A percentile compares a stretch with the other conserved stretches of the same genome.
phyloP scores from a whole-genome alignment of 2,329 filamentous ascomycete species.

The Thielaviopsis musarum region DNA sequence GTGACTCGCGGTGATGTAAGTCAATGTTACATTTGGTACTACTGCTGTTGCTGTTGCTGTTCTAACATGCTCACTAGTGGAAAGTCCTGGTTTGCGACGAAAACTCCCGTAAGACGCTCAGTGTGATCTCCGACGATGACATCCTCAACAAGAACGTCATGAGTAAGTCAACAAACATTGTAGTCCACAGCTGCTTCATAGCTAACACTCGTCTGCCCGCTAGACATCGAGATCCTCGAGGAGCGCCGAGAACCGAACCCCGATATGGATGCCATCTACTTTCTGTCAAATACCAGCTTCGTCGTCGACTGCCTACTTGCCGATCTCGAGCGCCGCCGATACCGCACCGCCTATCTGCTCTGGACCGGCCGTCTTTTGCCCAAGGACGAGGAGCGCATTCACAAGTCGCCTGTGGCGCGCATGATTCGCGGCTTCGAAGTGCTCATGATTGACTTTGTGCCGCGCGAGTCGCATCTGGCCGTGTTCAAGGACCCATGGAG shows the following conservation, averaged over 20 bases:
- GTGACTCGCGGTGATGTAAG: slow-evolving; percentile 70
- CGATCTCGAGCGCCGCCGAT: slow-evolving; percentile 73
- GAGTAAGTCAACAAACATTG: slow-evolving; percentile 39
- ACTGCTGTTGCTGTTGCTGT: neutral
- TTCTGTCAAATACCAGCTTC: slow-evolving; percentile 70
- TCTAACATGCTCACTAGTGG: slow-evolving; percentile 45
- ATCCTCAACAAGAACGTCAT: slow-evolving; percentile 94
- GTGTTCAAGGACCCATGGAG: slow-evolving; percentile 93
- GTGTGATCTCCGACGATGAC: slow-evolving; percentile 85
- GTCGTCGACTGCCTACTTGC: slow-evolving; percentile 89
- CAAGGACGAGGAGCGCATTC: slow-evolving; percentile 54
- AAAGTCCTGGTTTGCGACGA: slow-evolving; percentile 90
- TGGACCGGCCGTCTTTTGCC: slow-evolving; percentile 69
- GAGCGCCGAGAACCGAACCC: slow-evolving; percentile 65
- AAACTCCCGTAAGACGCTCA: slow-evolving; percentile 67
- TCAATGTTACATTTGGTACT: slow-evolving; percentile 3
- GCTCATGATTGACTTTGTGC: slow-evolving; percentile 75
- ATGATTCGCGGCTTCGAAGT: slow-evolving; percentile 68
- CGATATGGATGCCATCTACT: slow-evolving; percentile 88
- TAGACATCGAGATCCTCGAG: slow-evolving; percentile 92
- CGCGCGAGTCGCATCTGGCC: slow-evolving; percentile 77
- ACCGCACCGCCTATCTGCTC: slow-evolving; percentile 62
- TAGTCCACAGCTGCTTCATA: slow-evolving; percentile 1
- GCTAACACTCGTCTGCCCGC: slow-evolving; percentile 11
- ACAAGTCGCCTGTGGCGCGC: slow-evolving; percentile 49